Evolutionary conservation across 352 stramenopile genomes (phyloP), one percentile per base, ranked within the genome.

Genomic region (Pythium rishiriense): DNA sequence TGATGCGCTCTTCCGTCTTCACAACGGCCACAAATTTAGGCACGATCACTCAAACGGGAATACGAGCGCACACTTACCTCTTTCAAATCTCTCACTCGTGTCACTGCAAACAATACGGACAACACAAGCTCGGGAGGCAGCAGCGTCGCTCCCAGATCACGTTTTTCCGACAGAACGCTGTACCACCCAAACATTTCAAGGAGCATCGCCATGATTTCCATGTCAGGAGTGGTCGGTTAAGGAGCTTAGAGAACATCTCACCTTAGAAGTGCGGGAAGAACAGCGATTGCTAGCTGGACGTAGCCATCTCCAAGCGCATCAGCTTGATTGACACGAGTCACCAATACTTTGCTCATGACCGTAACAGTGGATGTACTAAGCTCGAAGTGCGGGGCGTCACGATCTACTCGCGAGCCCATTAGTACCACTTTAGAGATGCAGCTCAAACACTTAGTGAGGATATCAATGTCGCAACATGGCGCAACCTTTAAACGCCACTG

Each of bases 341-440:
- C 25, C 24, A 65, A 21, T 3, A 26, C 37, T 33, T 65, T 65
- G 10, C 37, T 22, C 15, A 65, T 19, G 2, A 65, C 33, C 11
- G 26, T 58, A 12, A 43, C n/a, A 21, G 39, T 12, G 8, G 58
- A 10, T 2, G 51, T 50, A 26, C 47, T 33, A n/a, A 57, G 37
- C 25, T 65, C 47, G 49, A 57, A 58, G 7, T 12, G 14, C 15
- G 37, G 37, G 37, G n/a, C 19, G 15, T 43, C 11, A 4, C 14
- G 1, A 43, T 43, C 37, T n/a, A 17, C 11, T 43, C 9, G 4
- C 14, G 37, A 43, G 1, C 9, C 21, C 3, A 31, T 21, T 6
- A 17, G 3, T 19, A 64, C 25, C 22, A 57, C 47, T 51, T 50
- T 35, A 2, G 58, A 66, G 31, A 66, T 24, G 17, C 58, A 66